Conservation (phyloP, 2,329 filamentous ascomycete genomes). For the Diaporthe sp. region DNA sequence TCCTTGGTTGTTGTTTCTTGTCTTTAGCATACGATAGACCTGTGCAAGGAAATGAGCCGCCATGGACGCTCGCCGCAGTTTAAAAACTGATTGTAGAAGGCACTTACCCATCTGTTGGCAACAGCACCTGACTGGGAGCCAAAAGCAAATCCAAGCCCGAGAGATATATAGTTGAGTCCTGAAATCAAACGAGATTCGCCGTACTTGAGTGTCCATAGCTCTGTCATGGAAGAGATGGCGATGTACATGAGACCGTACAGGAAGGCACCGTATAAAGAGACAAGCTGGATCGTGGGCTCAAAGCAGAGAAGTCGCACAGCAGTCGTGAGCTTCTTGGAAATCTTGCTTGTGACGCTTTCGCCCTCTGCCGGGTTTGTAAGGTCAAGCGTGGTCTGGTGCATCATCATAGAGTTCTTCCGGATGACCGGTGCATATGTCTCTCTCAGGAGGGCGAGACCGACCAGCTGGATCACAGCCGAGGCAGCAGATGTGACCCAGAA, state of each 20-base stretch:
- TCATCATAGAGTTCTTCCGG: not conserved
- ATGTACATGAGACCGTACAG: slow-evolving; percentile 17
- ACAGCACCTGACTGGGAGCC: slow-evolving; percentile 3
- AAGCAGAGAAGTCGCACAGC: slow-evolving; percentile 5
- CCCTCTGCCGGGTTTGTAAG: not conserved
- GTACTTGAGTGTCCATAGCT: not conserved
- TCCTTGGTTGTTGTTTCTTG: not conserved
- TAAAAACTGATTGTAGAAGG: too few relatives aligned
- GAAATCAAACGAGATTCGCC: not conserved
- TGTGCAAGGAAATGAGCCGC: not conserved
- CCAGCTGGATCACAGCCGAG: not conserved
- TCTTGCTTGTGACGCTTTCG: not conserved
- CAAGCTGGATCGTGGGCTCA: slow-evolving; percentile 12
- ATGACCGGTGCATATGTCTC: slow-evolving; percentile 17
- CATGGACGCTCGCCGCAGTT: fast-evolving
- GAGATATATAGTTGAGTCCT: slow-evolving; percentile 11
- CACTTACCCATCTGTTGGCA: not conserved
- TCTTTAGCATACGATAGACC: not conserved
- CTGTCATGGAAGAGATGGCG: slow-evolving; percentile 19
- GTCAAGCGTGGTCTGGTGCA: not conserved
- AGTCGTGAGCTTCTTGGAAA: not conserved
- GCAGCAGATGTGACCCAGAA: not conserved
- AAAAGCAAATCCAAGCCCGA: not conserved
- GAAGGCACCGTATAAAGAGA: slow-evolving; percentile 1
- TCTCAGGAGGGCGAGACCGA: not conserved